A percentile compares a stretch with the other conserved stretches of the same genome.
Evolutionary conservation across 2,329 filamentous ascomycete genomes (phyloP).

Genomic region (Ciborinia camelliae): DNA sequence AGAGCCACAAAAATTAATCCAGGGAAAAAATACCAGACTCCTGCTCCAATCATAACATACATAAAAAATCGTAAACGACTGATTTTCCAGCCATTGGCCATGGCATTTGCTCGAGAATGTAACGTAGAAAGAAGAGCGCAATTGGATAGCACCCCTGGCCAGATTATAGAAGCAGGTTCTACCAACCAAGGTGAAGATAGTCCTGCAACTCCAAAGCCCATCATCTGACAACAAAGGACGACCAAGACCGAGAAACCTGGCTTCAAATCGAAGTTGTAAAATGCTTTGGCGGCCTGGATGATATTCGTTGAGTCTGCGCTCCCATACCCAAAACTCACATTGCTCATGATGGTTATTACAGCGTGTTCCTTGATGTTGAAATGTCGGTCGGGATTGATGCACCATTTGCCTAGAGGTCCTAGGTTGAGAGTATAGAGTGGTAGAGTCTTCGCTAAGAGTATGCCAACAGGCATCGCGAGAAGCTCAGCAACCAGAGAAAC

Average conservation of each 20-base stretch:
- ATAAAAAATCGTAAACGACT: slow-evolving; percentile 40
- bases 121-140: slow-evolving; percentile 39
- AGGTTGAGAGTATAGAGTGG: slow-evolving; percentile 24
- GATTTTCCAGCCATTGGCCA: slow-evolving; percentile 55
- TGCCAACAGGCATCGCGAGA: slow-evolving; percentile 27
- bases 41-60: slow-evolving; percentile 42
- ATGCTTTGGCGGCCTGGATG: slow-evolving; percentile 26
- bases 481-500: slow-evolving; percentile 29
- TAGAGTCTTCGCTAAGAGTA: slow-evolving; percentile 42
- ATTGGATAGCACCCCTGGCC: slow-evolving; percentile 26
- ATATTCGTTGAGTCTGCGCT: slow-evolving; percentile 38
- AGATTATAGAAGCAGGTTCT: slow-evolving; percentile 40
- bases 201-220: slow-evolving; percentile 61
- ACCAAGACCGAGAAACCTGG: slow-evolving; percentile 58
- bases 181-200: slow-evolving; percentile 56
- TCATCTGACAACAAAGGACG: slow-evolving; percentile 57
- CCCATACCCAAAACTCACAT: slow-evolving; percentile 47
- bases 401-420: slow-evolving; percentile 41
- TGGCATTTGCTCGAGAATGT: slow-evolving; percentile 59
- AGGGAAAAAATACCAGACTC: slow-evolving; percentile 52
- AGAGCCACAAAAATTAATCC: slow-evolving; percentile 64
- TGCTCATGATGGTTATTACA: slow-evolving; percentile 59
- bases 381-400: slow-evolving; percentile 60
- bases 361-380: slow-evolving; percentile 69
- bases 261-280: slow-evolving; percentile 47